Base-by-base conservation (phyloP, 208 protist species). In the Trypanosoma conorhini region DNA sequence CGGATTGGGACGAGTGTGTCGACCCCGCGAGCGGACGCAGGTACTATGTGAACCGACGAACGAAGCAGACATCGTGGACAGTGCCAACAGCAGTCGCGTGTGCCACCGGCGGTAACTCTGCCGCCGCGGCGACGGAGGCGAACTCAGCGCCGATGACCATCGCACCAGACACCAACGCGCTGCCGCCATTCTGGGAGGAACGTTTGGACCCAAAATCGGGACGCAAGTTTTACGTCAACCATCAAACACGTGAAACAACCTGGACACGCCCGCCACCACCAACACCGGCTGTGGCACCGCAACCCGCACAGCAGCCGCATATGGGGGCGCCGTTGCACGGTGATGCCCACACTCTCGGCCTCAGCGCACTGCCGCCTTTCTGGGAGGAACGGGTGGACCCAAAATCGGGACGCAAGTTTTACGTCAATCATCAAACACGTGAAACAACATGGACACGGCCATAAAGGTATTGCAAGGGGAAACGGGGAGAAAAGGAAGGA, bases 341-440 rank as follows among this genome's bases (percentile, higher is more conserved):
- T 40, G 21, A 8, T 4, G 2, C 62, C 24, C 38, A 5, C 19
- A 3, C 22, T 24, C 17, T 40, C 61, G 22, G 5, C 13, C 7
- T 46, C 22, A 40, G 15, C 3, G 63, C 62, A 22, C 70, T 85
- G 30, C 80, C 80, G 24, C 71, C 71, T 9, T 70, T 66, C 46
- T 76, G 71, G 71, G 71, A 76, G 33, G 71, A 76, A 48, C 55
- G 26, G 17, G 44, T 76, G 8, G 71, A 76, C 57, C 63, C 71
- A 19, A 66, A 73, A 22, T 82, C 46, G 0, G 83, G 83, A 1
- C 74, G 82, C 24, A 82, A 68, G 38, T 95, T 88, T 65, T 95
- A 95, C 58, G 75, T 95, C 9, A 91, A 95, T 74, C 85, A 91
- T 76, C 72, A 73, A 56, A 91, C 85, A 35, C 76, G 74, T 22